phyloP scores from a whole-genome alignment of 108 stramenopile species.

The Aurantiochytrium sp. region DNA sequence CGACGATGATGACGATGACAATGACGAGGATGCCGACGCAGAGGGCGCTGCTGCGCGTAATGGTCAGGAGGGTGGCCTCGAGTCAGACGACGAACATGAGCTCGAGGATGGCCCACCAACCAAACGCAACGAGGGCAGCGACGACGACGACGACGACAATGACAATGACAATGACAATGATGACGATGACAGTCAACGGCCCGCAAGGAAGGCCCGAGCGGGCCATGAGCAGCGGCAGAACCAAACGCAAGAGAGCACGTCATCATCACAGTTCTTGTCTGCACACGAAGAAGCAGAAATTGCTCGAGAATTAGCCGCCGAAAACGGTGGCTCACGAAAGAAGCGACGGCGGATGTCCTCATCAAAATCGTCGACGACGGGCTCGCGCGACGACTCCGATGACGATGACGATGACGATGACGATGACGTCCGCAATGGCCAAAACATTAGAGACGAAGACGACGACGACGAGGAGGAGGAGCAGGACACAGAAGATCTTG shows the following conservation, averaged over 20 bases:
- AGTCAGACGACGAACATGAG: neutral
- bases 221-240: neutral
- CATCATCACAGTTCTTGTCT: neutral
- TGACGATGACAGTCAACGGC: no score
- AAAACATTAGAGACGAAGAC: no score
- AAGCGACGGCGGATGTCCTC: neutral
- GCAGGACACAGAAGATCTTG: no score
- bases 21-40: neutral
- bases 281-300: neutral
- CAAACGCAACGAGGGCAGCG: neutral
- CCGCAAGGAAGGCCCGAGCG: neutral
- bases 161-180: neutral
- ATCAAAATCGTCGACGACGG: neutral
- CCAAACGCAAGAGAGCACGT: neutral
- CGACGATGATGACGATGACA: neutral
- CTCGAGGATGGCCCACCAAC: neutral
- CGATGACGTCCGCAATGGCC: neutral
- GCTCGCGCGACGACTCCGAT: neutral
- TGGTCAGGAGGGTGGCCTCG: neutral
- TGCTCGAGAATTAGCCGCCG: neutral
- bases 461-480: no score
- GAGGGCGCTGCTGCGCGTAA: neutral
- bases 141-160: neutral
- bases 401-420: neutral
- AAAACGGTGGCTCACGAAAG: neutral